Conservation (phyloP, 768 basidiomycete genomes). For the Cystofilobasidium capitatum region DNA sequence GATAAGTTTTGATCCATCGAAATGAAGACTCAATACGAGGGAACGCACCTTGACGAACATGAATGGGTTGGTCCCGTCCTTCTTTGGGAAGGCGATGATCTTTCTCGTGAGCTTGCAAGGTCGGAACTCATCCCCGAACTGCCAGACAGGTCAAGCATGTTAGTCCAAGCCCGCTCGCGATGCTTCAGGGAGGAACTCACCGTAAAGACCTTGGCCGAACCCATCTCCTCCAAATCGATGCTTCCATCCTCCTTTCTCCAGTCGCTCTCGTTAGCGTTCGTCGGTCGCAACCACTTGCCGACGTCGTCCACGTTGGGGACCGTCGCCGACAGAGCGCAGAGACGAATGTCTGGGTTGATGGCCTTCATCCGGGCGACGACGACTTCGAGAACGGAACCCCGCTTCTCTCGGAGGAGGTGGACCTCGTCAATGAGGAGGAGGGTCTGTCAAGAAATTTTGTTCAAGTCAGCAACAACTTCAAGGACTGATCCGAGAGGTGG, state of each 20-base stretch:
- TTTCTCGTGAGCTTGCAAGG: constrained; percentile 68
- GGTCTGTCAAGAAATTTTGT: not conserved
- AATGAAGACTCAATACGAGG: no score
- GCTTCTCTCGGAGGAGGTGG: constrained; percentile 78
- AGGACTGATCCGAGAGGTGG: not conserved
- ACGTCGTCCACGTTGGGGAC: constrained; percentile 81
- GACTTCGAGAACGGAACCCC: constrained; percentile 89
- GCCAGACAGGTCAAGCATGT: constrained; percentile 8
- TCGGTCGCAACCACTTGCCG: constrained; percentile 69
- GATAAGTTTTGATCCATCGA: not conserved
- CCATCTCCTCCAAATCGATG: constrained; percentile 17
- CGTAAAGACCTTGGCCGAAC: constrained; percentile 58
- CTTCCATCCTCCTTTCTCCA: not conserved
- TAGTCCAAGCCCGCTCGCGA: not conserved
- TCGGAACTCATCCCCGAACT: constrained; percentile 90
- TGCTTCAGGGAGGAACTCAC: constrained; percentile 40
- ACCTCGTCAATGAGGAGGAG: constrained; percentile 49
- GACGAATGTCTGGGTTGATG: constrained; percentile 59
- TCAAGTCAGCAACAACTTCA: not conserved
- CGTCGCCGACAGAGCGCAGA: constrained; percentile 84
- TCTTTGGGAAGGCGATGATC: constrained; percentile 60
- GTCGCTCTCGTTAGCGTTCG: constrained; percentile 13
- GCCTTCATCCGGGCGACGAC: constrained; percentile 88
- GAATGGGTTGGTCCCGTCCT: constrained; percentile 48
- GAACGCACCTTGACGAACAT: not conserved